Evolutionary conservation across 164 flowering plant species (phyloP).

Genomic region (Liquidambar formosana): DNA sequence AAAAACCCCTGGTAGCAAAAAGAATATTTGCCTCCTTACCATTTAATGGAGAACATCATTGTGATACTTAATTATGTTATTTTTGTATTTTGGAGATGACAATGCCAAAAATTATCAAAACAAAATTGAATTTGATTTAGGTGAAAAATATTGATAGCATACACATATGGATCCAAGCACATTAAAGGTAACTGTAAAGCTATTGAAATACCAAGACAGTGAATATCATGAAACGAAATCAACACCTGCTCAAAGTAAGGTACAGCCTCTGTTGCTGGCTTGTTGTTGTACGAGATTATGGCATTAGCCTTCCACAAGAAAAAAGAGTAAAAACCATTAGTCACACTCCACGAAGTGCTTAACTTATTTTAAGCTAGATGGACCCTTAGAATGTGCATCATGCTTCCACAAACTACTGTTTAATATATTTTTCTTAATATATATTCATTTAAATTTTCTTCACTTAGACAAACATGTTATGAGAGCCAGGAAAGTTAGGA

Average conservation of each 20-base stretch:
- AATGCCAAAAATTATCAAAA: not conserved
- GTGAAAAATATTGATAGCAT: not conserved
- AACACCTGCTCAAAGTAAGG: slow-evolving; percentile 97
- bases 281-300: slow-evolving; percentile 92
- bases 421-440: not conserved
- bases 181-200: not conserved
- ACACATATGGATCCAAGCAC: not conserved
- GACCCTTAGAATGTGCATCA: slow-evolving; percentile 19
- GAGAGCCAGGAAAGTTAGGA: slow-evolving; percentile 14
- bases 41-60: not conserved
- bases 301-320: slow-evolving; percentile 81
- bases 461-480: not conserved
- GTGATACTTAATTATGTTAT: not conserved
- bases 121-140: not conserved
- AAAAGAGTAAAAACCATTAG: slow-evolving; percentile 27
- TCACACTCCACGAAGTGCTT: slow-evolving; percentile 33
- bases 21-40: not conserved
- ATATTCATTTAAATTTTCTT: not conserved
- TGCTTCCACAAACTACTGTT: slow-evolving; percentile 13
- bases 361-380: slow-evolving; percentile 15
- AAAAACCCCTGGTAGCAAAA: not conserved
- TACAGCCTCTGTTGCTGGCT: slow-evolving; percentile 93
- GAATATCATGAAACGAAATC: not conserved
- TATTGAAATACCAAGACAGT: not conserved
- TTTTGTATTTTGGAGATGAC: not conserved